Evolutionary conservation across 495 filamentous ascomycete genomes (phyloP).

Genomic region (Bombardia bombarda): DNA sequence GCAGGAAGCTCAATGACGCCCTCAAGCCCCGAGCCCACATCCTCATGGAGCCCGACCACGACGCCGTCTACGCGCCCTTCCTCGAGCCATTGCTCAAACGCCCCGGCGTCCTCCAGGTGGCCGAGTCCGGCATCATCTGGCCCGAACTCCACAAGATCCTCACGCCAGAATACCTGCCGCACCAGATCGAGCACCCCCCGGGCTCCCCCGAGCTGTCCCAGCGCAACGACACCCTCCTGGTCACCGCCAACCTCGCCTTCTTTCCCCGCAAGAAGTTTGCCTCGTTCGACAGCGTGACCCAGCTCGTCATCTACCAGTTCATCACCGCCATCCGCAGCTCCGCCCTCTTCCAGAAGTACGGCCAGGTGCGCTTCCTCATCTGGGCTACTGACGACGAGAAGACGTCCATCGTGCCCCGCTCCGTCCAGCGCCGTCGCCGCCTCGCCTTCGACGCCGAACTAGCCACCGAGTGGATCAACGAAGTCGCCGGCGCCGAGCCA

Average conservation of each 20-base stretch:
- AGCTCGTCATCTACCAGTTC: constrained; percentile 41
- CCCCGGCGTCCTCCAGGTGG: constrained; percentile 45
- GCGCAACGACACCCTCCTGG: constrained; percentile 58
- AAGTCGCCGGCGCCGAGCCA: constrained; percentile 30
- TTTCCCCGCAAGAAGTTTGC: constrained; percentile 28
- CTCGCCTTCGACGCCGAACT: constrained; percentile 49
- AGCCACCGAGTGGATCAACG: constrained; percentile 37
- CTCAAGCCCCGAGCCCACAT: constrained; percentile 74
- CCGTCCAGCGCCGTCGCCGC: constrained; percentile 42
- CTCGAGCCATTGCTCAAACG: constrained; percentile 54
- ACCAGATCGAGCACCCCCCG: constrained; percentile 27
- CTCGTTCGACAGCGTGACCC: constrained; percentile 29
- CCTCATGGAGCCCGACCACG: constrained; percentile 58
- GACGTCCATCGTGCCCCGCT: constrained; percentile 44
- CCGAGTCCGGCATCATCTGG: constrained; percentile 41
- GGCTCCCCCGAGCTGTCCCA: constrained; percentile 22
- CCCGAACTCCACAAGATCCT: constrained; percentile 42
- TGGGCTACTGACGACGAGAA: constrained; percentile 49
- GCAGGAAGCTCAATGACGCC: constrained; percentile 61
- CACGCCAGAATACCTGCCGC: constrained; percentile 36
- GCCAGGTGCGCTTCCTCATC: constrained; percentile 64
- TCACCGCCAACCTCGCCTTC: constrained; percentile 51
- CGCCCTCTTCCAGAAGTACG: constrained; percentile 49
- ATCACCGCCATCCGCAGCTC: constrained; percentile 32
- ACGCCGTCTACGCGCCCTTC: constrained; percentile 41